These are phyloP conservation scores for Puccinellia tenuiflora DNA, from an alignment of 176 grass and related monocot genomes.

Conservation along the genomic window DNA sequence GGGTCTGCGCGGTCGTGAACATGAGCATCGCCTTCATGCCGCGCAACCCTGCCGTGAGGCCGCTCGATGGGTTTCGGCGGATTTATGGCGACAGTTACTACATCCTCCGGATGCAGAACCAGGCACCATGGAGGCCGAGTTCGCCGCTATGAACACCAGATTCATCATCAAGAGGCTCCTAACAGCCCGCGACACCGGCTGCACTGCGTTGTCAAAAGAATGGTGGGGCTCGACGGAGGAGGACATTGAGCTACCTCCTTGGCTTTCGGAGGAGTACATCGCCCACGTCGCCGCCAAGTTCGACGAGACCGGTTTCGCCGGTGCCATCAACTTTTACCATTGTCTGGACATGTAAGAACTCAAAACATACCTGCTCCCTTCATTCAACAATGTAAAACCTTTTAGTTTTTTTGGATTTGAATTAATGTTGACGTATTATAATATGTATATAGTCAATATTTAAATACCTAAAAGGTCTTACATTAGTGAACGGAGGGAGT, in stretches of 20 bases:
- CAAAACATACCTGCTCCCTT: no score
- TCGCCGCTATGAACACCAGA: slow-evolving; percentile 24
- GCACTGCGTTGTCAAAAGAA: slow-evolving; percentile 27
- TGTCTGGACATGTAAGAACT: slow-evolving; percentile 52
- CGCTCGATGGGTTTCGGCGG: slow-evolving; percentile 19
- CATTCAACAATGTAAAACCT: no score
- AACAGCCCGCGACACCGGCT: slow-evolving; percentile 24
- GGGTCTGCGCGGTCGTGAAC: slow-evolving; percentile 40
- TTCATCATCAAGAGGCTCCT: slow-evolving; percentile 36
- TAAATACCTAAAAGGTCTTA: no score
- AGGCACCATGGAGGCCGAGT: slow-evolving; percentile 49
- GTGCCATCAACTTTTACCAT: slow-evolving; percentile 50
- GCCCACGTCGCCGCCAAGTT: slow-evolving; percentile 37
- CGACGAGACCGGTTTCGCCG: slow-evolving; percentile 42
- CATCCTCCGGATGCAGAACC: slow-evolving; percentile 42
- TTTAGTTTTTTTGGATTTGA: no score
- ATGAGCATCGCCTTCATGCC: slow-evolving; percentile 50
- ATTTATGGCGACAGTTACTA: slow-evolving; percentile 39
- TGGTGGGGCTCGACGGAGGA: slow-evolving; percentile 27
- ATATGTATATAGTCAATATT: no score
- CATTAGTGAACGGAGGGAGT: no score
- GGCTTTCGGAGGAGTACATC: slow-evolving; percentile 49
- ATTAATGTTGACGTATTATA: no score
- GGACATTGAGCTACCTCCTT: slow-evolving; percentile 28
- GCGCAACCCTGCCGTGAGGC: slow-evolving; percentile 16